These are phyloP conservation scores for Terfezia claveryi DNA, from an alignment of 495 filamentous ascomycete species.

Conservation along the genomic window DNA sequence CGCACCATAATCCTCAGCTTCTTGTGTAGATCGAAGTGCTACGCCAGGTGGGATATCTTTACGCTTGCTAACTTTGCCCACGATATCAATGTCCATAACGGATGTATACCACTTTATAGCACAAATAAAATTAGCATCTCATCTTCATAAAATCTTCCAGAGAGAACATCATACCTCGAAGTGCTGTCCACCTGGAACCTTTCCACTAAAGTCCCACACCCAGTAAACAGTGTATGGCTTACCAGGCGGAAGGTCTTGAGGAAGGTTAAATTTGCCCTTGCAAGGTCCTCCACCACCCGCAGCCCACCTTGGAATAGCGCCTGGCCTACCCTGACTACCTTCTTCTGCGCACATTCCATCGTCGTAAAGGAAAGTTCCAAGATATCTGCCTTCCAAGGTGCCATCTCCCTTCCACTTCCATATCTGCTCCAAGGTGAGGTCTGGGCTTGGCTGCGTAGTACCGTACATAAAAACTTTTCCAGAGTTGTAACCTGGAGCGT, in stretches of 20 bases:
- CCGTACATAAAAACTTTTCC: conserved; percentile 15
- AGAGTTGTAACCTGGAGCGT: background rate
- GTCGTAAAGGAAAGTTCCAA: conserved; percentile 6
- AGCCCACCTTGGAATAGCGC: background rate
- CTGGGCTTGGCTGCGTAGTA: conserved; percentile 2
- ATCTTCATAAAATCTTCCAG: no score
- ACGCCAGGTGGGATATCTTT: background rate
- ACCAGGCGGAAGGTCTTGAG: conserved; percentile 5
- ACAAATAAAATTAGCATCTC: no score
- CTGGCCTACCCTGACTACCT: background rate
- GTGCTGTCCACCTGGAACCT: conserved; percentile 13
- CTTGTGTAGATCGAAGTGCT: background rate
- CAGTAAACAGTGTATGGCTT: conserved; percentile 12
- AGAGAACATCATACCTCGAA: no score
- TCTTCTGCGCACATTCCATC: conserved; percentile 12
- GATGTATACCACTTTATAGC: conserved; percentile 11
- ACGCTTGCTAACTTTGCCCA: background rate
- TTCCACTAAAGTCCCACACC: conserved; percentile 12
- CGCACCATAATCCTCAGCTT: background rate
- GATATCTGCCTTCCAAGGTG: conserved; percentile 4
- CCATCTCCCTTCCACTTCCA: conserved; percentile 6
- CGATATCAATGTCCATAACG: conserved; percentile 16
- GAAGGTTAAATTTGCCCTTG: conserved; percentile 10
- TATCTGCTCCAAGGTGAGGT: conserved; percentile 8
- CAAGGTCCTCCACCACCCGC: conserved; percentile 7